Evolutionary conservation across 148 eudicot genomes (phyloP), one percentile per base, ranked within the genome.

Genomic region (Nyssa sinensis): DNA sequence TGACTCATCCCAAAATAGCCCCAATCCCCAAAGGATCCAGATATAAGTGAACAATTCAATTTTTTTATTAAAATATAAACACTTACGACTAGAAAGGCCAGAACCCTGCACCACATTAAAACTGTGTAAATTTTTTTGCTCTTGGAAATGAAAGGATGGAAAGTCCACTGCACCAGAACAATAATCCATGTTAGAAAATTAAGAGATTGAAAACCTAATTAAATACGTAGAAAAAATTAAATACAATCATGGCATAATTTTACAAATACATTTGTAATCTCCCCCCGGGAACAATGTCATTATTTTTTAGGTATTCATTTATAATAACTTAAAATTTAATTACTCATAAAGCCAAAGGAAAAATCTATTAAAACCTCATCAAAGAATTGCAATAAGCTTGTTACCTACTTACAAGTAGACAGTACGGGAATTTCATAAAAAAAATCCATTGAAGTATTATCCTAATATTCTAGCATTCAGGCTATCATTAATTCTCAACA

Each of bases 61-160:
- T n/a, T n/a, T n/a, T n/a, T n/a, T n/a, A n/a, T n/a, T n/a, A n/a
- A 55, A 55, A 55, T 19, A 55, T 3, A 1, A 44, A 11, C 27
- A 85, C 99, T 95, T 86, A 95, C 99, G 64, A 79, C 84, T 82
- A 95, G 75, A 82, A 89, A 95, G 3, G 99, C 91, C 60, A 95
- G 88, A 80, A 95, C 97, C 86, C 99, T 89, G 93, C 99, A 95
- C 99, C 99, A 95, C 55, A 92, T 70, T 24, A 95, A 88, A 70
- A 95, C 99, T 66, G 99, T 95, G 87, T 91, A 95, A 75, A 95
- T 90, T 80, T 83, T 93, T 79, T 95, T 93, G 84, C 83, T 91
- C 85, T 91, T 93, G 75, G 93, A 76, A 79, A 95, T 83, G 84
- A 95, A 95, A 60, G 99, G 99, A 85, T 93, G 94, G 78, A 95